Evolutionary conservation across 2,329 filamentous ascomycete genomes (phyloP), one percentile per base, ranked within the genome.

Genomic region (Colletotrichum zoysiae): DNA sequence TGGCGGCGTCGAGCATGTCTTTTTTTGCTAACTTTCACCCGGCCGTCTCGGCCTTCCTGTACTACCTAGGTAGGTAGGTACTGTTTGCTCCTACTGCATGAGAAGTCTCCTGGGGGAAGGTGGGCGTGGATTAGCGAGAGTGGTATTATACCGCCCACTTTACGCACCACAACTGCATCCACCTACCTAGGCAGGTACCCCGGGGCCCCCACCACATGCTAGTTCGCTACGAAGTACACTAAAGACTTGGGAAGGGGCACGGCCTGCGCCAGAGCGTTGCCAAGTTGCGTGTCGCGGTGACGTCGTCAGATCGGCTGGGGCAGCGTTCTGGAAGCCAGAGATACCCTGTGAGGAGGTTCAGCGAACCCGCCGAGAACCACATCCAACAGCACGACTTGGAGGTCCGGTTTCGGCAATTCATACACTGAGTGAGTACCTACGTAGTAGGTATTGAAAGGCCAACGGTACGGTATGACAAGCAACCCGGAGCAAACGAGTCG

Each of bases 261-360:
- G 65, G 65, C 26, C 69, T 60, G 55, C 60, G 69, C 56, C 65
- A 60, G 55, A 20, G 65, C 58, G 59, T 55, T 59, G 65, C 69
- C 59, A 64, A 64, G 69, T 55, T 40, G 40, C 33, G 46, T 18
- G 38, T 55, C 57, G 69, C 53, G 50, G 65, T 71, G 69, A 71
- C 69, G 59, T 69, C 65, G 69, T n/a, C 65, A 38, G 63, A 50
- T 50, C 33, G 53, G 20, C 33, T 30, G 20, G 53, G 20, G 20
- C n/a, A 61, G 50, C 11, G 38, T 61, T 67, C 65, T 67, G 65
- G 58, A 63, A 67, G 40, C 48, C 50, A 35, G 40, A 55, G 16
- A 44, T n/a, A 42, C 57, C 50, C 59, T 48, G 40, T 20, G 35
- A 38, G 12, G 14, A 51, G 46, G 46, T 48, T 18, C 20, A 3